Percentiles rank a stretch among this genome's conserved stretches.
Evolutionary conservation across 768 basidiomycete genomes (phyloP).

Genomic region (Mycena pura): DNA sequence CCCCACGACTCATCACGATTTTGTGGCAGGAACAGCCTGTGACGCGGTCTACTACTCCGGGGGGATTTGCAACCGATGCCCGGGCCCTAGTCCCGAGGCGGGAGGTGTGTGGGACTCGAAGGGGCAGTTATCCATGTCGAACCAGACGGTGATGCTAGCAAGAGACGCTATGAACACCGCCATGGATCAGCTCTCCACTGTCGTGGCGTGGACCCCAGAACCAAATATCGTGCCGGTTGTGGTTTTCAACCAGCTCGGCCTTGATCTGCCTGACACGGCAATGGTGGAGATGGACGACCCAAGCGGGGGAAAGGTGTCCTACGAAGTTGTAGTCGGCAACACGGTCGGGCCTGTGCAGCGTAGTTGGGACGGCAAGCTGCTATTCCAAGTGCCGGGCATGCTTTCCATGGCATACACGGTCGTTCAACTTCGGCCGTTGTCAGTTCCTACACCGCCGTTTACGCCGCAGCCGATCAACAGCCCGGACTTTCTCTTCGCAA

Average conservation of each 20-base stretch:
- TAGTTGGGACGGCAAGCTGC: constrained; percentile 6
- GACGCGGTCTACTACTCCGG: not conserved
- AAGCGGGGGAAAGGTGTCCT: not conserved
- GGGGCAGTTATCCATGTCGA: constrained; percentile 6
- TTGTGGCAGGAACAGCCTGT: not conserved
- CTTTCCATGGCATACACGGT: constrained; percentile 5
- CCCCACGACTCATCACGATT: constrained; percentile 3
- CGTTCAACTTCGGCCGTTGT: not conserved
- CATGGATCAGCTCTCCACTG: not conserved
- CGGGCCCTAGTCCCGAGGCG: not conserved
- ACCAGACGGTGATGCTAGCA: constrained; percentile 2
- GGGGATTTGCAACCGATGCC: not conserved
- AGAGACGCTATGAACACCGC: constrained; percentile 1
- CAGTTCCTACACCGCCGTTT: not conserved
- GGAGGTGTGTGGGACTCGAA: constrained; percentile 1
- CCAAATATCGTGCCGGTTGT: constrained; percentile 5
- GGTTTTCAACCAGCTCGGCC: constrained; percentile 12
- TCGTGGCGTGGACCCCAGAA: not conserved
- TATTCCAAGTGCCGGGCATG: constrained; percentile 12
- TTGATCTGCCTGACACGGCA: constrained; percentile 4
- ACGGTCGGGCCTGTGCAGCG: not conserved
- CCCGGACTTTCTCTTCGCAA: not conserved
- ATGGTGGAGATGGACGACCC: constrained; percentile 12
- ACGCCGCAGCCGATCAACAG: not conserved
- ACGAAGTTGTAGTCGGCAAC: not conserved